phyloP scores from a whole-genome alignment of 805 yeast species.

The Kluyveromyces aestuarii region DNA sequence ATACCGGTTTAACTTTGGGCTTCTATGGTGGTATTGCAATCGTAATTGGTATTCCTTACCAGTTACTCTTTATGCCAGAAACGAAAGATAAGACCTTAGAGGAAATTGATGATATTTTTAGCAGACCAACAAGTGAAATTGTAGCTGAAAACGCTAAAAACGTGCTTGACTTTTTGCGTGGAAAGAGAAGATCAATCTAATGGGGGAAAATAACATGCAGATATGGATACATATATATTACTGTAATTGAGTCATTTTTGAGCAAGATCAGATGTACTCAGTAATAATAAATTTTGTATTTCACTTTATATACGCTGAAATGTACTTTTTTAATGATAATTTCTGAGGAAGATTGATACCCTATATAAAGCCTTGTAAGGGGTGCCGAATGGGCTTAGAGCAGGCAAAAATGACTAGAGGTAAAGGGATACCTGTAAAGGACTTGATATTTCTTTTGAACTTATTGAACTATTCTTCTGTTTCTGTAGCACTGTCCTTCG shows the following conservation, averaged over 20 bases:
- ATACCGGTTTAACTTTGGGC: slow-evolving; percentile 54
- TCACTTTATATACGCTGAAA: too few relatives aligned
- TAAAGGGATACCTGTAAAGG: too few relatives aligned
- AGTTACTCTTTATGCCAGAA: slow-evolving; percentile 55
- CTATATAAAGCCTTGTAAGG: too few relatives aligned
- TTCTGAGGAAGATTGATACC: too few relatives aligned
- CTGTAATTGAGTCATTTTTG: too few relatives aligned
- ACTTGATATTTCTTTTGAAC: background rate
- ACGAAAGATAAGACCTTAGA: slow-evolving; percentile 65
- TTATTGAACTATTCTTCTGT: background rate
- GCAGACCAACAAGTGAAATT: slow-evolving; percentile 34
- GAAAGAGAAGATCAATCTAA: background rate
- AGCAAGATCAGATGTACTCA: too few relatives aligned
- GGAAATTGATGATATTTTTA: slow-evolving; percentile 58
- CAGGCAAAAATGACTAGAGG: too few relatives aligned
- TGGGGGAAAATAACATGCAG: background rate
- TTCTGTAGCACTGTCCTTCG: background rate
- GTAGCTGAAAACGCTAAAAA: slow-evolving; percentile 24
- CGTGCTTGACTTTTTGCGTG: slow-evolving; percentile 8
- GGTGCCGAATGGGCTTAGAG: too few relatives aligned
- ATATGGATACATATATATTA: too few relatives aligned
- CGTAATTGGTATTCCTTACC: slow-evolving; percentile 45
- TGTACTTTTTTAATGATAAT: too few relatives aligned
- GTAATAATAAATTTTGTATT: too few relatives aligned
- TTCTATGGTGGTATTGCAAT: slow-evolving; percentile 59